Evolutionary conservation across 225 moss, liverwort and hornwort species (phyloP).

Genomic region (Climacium dendroides): DNA sequence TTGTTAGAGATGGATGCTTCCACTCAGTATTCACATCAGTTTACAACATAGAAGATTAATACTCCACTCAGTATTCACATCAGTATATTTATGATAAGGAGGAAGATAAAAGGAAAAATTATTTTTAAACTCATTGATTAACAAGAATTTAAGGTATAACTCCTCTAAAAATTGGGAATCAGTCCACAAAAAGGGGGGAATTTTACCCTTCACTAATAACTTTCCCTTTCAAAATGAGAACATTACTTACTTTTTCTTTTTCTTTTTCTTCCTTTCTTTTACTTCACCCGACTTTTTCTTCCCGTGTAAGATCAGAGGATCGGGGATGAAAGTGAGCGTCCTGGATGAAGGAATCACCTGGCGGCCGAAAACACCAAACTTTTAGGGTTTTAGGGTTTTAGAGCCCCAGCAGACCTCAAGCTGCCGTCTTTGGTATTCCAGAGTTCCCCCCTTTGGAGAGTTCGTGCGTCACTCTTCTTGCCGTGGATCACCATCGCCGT

Average conservation of each 20-base stretch:
- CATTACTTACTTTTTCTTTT: neutral
- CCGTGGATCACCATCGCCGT: neutral
- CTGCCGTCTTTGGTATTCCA: neutral
- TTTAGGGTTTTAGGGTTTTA: conserved; percentile 16
- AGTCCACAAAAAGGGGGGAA: accelerated
- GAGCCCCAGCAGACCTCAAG: neutral
- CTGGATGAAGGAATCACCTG: neutral
- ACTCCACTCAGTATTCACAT: too few species aligned
- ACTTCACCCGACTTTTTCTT: neutral
- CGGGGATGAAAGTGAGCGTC: neutral
- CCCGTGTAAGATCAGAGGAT: neutral
- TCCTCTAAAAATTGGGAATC: neutral
- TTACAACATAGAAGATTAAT: too few species aligned
- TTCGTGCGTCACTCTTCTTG: neutral
- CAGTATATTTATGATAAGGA: accelerated
- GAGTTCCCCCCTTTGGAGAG: neutral
- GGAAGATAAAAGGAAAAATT: accelerated
- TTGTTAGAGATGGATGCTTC: too few species aligned
- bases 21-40: too few species aligned
- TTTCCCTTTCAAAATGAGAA: neutral
- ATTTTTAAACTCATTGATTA: accelerated
- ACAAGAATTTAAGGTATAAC: neutral
- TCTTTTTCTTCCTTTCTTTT: neutral
- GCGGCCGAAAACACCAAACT: neutral
- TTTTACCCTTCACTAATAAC: neutral